Conservation (phyloP, 2,329 filamentous ascomycete species). For the Fusarium kyushuense region DNA sequence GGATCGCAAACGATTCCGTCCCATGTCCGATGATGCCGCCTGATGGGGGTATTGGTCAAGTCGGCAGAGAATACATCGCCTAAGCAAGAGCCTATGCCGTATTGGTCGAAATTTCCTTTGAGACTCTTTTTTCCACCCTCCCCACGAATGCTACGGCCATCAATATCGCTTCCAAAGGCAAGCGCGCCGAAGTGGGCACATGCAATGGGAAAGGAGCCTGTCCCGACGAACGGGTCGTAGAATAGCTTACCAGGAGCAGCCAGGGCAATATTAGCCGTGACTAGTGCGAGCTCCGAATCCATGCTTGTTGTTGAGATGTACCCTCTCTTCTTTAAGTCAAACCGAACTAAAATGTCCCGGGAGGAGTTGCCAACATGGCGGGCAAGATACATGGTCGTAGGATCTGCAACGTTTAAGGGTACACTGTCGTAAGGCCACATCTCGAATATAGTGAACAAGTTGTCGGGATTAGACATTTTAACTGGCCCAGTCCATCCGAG, state of each 20-base stretch:
- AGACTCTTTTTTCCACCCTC: constrained; percentile 65
- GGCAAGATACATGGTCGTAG: constrained; percentile 75
- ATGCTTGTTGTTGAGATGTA: constrained; percentile 98
- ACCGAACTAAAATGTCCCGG: constrained; percentile 76
- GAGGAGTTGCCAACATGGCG: constrained; percentile 75
- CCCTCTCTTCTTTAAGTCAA: constrained; percentile 90
- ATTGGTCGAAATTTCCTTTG: constrained; percentile 84
- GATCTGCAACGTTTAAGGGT: constrained; percentile 62
- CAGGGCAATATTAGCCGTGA: constrained; percentile 91
- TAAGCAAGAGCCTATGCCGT: constrained; percentile 73
- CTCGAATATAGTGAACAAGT: constrained; percentile 85
- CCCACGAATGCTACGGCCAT: constrained; percentile 88
- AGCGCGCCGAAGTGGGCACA: constrained; percentile 90
- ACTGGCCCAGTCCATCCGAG: constrained; percentile 84
- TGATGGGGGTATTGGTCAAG: constrained; percentile 86
- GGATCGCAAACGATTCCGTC: constrained; percentile 97
- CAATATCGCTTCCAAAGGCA: constrained; percentile 90
- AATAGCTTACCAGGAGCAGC: constrained; percentile 86
- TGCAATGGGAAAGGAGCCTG: constrained; percentile 90
- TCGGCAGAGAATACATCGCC: constrained; percentile 88
- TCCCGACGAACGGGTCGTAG: constrained; percentile 96
- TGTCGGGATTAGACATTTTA: constrained; percentile 77
- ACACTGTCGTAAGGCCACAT: constrained; percentile 74
- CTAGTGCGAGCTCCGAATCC: constrained; percentile 91
- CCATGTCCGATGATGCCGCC: constrained; percentile 68